Percentiles rank a stretch among this genome's conserved stretches.
phyloP scores from a whole-genome alignment of 2,329 filamentous ascomycete genomes.

The Sporothrix schenckii region DNA sequence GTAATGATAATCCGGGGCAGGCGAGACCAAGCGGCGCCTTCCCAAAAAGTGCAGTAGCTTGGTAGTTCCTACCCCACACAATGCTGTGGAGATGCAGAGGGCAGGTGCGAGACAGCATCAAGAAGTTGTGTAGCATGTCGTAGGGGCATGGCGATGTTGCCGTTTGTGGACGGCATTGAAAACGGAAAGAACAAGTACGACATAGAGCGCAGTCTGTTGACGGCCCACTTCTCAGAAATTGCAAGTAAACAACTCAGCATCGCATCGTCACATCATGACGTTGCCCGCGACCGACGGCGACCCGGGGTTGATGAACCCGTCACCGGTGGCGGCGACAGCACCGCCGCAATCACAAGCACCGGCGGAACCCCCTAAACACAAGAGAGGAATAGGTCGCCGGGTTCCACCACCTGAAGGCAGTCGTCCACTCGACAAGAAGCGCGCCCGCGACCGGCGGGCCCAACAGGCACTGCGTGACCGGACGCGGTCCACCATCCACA shows the following conservation, averaged over 20 bases:
- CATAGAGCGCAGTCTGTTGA: not conserved
- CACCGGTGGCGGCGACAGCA: not conserved
- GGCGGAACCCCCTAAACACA: not conserved
- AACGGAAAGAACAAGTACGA: not conserved
- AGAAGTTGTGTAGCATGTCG: not conserved
- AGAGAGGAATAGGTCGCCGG: not conserved
- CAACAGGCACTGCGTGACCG: conserved; percentile 19
- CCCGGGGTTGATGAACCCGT: too few species aligned
- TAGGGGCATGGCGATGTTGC: not conserved
- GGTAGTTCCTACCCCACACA: conserved; percentile 7
- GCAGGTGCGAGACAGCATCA: conserved; percentile 4
- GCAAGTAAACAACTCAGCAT: not conserved
- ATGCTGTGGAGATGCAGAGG: not conserved
- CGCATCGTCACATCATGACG: not conserved
- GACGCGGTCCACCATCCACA: conserved; percentile 24
- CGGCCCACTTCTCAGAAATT: not conserved
- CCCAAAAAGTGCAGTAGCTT: conserved; percentile 10
- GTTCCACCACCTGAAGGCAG: not conserved
- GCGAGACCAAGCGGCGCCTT: conserved; percentile 7
- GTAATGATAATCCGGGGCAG: conserved; percentile 21
- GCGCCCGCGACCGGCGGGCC: conserved; percentile 5
- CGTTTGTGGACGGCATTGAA: not conserved
- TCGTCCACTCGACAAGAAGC: conserved; percentile 14
- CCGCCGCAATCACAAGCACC: not conserved
- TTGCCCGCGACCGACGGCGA: not conserved